Conservation (phyloP, 495 filamentous ascomycete genomes). For the Penicillium desertorum region DNA sequence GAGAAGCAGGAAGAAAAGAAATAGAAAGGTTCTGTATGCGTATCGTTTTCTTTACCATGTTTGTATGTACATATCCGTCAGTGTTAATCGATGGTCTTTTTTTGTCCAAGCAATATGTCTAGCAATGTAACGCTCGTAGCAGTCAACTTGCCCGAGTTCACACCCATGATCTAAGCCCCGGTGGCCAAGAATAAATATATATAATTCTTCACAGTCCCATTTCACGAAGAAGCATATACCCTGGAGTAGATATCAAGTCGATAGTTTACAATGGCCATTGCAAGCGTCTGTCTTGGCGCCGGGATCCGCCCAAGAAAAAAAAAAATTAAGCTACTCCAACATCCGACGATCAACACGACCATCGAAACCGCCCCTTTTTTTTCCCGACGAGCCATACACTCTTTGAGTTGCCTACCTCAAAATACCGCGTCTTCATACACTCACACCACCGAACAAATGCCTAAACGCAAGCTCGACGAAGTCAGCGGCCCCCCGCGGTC, state of each 20-base stretch:
- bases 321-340: constrained; percentile 23
- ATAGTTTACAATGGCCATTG: constrained; percentile 6
- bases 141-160: not conserved
- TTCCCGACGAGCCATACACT: not conserved
- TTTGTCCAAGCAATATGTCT: constrained; percentile 6
- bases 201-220: not conserved
- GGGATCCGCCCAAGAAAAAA: constrained; percentile 25
- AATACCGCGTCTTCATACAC: not conserved
- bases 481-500: constrained; percentile 22
- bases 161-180: not conserved
- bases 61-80: constrained; percentile 49
- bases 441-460: constrained; percentile 33
- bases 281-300: constrained; percentile 26
- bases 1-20: constrained; percentile 92
- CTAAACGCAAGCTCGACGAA: constrained; percentile 51
- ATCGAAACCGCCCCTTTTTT: not conserved
- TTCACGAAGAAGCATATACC: not conserved
- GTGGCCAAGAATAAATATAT: not conserved
- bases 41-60: constrained; percentile 40
- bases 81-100: constrained; percentile 37
- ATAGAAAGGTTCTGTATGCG: constrained; percentile 55
- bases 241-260: not conserved
- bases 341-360: constrained; percentile 8
- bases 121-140: not conserved
- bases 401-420: not conserved